A percentile compares a stretch with the other conserved stretches of the same genome.
These are phyloP conservation scores for Forsythia viridissima DNA, from an alignment of 257 asterid species.

Conservation along the genomic window DNA sequence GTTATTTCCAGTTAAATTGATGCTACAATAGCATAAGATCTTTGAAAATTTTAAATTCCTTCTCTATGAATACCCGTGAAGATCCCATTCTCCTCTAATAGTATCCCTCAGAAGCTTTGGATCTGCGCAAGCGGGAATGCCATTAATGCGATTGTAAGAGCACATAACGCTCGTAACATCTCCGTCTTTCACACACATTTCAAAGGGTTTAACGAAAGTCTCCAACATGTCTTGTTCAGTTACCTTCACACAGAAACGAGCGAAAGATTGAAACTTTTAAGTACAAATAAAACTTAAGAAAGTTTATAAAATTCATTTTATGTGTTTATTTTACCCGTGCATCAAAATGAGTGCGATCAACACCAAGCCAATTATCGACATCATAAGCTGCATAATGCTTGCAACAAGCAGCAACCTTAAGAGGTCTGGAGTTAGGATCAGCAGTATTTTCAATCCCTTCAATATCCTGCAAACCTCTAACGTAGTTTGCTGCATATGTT, in stretches of 20 bases:
- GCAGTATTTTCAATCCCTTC: slow-evolving; percentile 25
- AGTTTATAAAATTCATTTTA: background rate
- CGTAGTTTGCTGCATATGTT: slow-evolving; percentile 39
- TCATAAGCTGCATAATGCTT: slow-evolving; percentile 59
- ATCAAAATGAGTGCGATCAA: slow-evolving; percentile 33
- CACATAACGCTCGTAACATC: slow-evolving; percentile 52
- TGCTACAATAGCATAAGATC: too few species aligned
- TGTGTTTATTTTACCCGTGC: slow-evolving; percentile 26
- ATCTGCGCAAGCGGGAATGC: slow-evolving; percentile 57
- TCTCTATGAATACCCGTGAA: slow-evolving; percentile 34
- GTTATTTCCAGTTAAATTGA: background rate
- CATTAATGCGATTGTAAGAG: slow-evolving; percentile 48
- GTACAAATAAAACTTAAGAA: background rate
- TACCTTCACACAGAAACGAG: slow-evolving; percentile 25
- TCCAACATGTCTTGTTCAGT: slow-evolving; percentile 50
- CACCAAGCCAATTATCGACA: slow-evolving; percentile 43
- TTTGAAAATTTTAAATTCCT: background rate
- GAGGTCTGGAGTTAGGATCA: slow-evolving; percentile 35
- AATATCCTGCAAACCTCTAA: slow-evolving; percentile 51
- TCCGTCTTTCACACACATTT: slow-evolving; percentile 45
- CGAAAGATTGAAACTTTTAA: background rate
- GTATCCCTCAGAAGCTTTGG: slow-evolving; percentile 30
- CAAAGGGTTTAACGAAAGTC: slow-evolving; percentile 49
- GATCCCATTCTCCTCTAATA: slow-evolving; percentile 45
- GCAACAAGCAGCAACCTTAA: slow-evolving; percentile 48